Conservation (phyloP, 352 stramenopile genomes). For the Hyaloperonospora arabidopsidis region DNA sequence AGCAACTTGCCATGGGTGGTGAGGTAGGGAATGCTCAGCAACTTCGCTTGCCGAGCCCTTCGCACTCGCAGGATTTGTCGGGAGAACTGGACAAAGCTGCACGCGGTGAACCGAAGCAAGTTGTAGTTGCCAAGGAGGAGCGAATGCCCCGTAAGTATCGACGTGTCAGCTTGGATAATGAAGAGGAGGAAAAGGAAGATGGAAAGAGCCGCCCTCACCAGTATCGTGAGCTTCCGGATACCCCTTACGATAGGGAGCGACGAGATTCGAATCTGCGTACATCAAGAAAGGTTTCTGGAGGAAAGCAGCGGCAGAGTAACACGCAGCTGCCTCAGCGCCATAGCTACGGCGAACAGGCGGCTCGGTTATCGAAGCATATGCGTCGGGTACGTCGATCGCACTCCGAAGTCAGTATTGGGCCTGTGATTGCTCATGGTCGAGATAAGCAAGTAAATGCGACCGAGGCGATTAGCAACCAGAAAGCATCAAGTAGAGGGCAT, state of each 20-base stretch:
- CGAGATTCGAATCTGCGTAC: slow-evolving; percentile 33
- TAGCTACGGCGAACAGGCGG: slow-evolving; percentile 26
- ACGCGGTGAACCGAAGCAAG: slow-evolving; percentile 18
- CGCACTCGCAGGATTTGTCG: slow-evolving; percentile 59
- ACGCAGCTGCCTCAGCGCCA: slow-evolving; percentile 28
- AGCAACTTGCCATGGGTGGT: slow-evolving; percentile 25
- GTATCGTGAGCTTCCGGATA: slow-evolving; percentile 30
- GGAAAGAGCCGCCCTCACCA: slow-evolving; percentile 24
- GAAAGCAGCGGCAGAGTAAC: slow-evolving; percentile 30
- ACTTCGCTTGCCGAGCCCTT: slow-evolving; percentile 42
- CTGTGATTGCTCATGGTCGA: slow-evolving; percentile 14
- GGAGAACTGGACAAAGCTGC: slow-evolving; percentile 32
- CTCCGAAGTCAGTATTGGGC: slow-evolving; percentile 40
- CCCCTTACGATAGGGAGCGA: slow-evolving; percentile 28
- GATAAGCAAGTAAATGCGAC: slow-evolving; percentile 9
- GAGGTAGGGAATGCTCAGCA: slow-evolving; percentile 25
- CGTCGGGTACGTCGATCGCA: slow-evolving; percentile 35
- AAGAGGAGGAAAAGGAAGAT: slow-evolving; percentile 64
- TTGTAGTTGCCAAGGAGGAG: slow-evolving; percentile 23
- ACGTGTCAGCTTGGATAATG: slow-evolving; percentile 53
- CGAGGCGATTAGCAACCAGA: slow-evolving; percentile 8
- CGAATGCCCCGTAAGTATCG: slow-evolving; percentile 45
- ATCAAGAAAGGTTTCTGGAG: slow-evolving; percentile 27
- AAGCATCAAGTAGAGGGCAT: slow-evolving; percentile 17
- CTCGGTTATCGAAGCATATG: slow-evolving; percentile 33